phyloP scores from a whole-genome alignment of 805 yeast species.

The Cyberlindnera mycetangii region DNA sequence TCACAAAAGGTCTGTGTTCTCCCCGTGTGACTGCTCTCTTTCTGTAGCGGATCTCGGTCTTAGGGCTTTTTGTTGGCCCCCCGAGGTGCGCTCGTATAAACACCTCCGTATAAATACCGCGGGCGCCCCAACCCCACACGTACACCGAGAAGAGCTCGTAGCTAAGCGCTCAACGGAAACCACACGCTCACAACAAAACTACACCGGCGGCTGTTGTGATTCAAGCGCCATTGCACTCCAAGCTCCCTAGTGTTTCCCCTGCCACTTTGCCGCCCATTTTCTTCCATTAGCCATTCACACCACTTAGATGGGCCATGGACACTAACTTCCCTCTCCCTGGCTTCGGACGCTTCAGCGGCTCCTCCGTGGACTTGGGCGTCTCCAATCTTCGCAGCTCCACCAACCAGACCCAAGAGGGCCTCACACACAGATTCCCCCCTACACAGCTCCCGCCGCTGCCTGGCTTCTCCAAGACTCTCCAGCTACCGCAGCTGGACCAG shows the following conservation, averaged over 20 bases:
- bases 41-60: too few species aligned
- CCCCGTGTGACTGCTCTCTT: too few species aligned
- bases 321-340: slow-evolving; percentile 5
- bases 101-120: background rate
- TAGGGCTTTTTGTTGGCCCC: background rate
- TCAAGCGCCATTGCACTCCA: background rate
- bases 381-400: background rate
- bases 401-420: background rate
- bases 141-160: background rate
- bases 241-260: too few species aligned
- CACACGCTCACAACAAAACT: background rate
- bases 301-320: slow-evolving; percentile 1
- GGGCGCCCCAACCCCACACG: background rate
- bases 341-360: slow-evolving; percentile 2
- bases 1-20: too few species aligned
- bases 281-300: background rate
- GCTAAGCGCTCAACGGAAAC: background rate
- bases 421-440: background rate
- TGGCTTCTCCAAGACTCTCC: background rate
- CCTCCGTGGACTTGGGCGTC: background rate
- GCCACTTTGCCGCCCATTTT: background rate
- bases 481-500: background rate
- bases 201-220: background rate
- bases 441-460: slow-evolving; percentile 1
- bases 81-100: background rate